Evolutionary conservation across 768 basidiomycete species (phyloP), one percentile per base, ranked within the genome.

Genomic region (Sporobolomyces pararoseus): DNA sequence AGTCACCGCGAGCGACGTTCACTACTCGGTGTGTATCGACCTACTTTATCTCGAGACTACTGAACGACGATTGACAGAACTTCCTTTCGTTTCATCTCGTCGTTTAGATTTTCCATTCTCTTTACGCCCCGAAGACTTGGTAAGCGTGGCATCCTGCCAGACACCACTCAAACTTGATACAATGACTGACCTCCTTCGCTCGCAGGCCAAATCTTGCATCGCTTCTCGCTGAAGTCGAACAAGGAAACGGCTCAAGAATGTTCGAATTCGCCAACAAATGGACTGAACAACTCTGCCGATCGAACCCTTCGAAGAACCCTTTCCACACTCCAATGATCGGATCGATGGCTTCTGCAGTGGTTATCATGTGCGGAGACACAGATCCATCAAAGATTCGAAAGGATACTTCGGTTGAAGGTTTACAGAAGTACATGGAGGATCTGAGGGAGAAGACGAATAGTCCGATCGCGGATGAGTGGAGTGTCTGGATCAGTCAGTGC

Each of bases 351-450:
- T 49, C 62, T 19, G 35, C 60, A 0, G 66, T 59, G 16, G 68
- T 65, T 0, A 66, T 75, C 58, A 75, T 72, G 68, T 75, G 74
- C 66, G 39, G 50, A 13, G 74, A 75, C 37, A 71, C 74, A 12
- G 59, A 70, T 37, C 47, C 59, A 1, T 3, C 12, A 0, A 25
- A 4, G 25, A 51, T 51, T 1, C 25, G 59, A 31, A 34, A 39
- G 17, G 49, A 65, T 42, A 53, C 66, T 7, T 29, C 60, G 14
- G 32, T 46, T 29, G 53, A 55, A 34, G 31, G 31, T 4, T 34
- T 70, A 35, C 35, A 23, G 32, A 49, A 51, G 2, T 72, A 62
- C 51, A 61, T 64, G 46, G 17, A 35, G 50, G 65, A 65, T 10
- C n/a, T 73, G 44, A 42, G 60, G 23, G n/a, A 39, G 23, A 10